Percentiles rank a stretch among this genome's conserved stretches.
phyloP scores from a whole-genome alignment of 352 stramenopile species.

The Phytophthora sansomeana region DNA sequence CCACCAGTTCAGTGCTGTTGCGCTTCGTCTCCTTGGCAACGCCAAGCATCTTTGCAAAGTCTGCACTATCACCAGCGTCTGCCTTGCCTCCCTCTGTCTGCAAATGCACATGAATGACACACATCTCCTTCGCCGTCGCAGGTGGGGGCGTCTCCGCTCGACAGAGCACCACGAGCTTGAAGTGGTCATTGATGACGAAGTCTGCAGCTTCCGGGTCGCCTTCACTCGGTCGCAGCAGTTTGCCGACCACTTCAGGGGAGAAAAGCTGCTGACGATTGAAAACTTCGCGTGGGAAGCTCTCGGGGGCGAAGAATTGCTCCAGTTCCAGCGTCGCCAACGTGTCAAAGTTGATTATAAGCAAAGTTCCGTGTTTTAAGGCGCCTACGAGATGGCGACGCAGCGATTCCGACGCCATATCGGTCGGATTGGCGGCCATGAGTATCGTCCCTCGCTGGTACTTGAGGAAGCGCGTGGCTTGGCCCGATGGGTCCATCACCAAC shows the following conservation, averaged over 20 bases:
- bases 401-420: slow-evolving; percentile 71
- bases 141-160: slow-evolving; percentile 48
- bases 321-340: slow-evolving; percentile 68
- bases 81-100: slow-evolving; percentile 14
- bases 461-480: slow-evolving; percentile 87
- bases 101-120: slow-evolving; percentile 60
- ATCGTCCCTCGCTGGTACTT: slow-evolving; percentile 91
- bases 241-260: slow-evolving; percentile 61
- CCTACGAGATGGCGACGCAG: slow-evolving; percentile 80
- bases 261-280: slow-evolving; percentile 76
- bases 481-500: slow-evolving; percentile 83
- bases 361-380: slow-evolving; percentile 71
- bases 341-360: slow-evolving; percentile 86
- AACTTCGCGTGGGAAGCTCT: slow-evolving; percentile 77
- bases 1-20: slow-evolving; percentile 87
- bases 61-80: slow-evolving; percentile 21
- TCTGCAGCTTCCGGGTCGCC: slow-evolving; percentile 60
- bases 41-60: slow-evolving; percentile 60
- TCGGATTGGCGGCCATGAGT: slow-evolving; percentile 78
- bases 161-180: slow-evolving; percentile 87
- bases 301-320: slow-evolving; percentile 77
- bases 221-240: slow-evolving; percentile 50
- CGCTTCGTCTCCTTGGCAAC: slow-evolving; percentile 66
- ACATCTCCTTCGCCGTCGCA: slow-evolving; percentile 71
- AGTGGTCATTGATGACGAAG: slow-evolving; percentile 87